phyloP scores from a whole-genome alignment of 106 monocot species.

The Iris macrosiphon region DNA sequence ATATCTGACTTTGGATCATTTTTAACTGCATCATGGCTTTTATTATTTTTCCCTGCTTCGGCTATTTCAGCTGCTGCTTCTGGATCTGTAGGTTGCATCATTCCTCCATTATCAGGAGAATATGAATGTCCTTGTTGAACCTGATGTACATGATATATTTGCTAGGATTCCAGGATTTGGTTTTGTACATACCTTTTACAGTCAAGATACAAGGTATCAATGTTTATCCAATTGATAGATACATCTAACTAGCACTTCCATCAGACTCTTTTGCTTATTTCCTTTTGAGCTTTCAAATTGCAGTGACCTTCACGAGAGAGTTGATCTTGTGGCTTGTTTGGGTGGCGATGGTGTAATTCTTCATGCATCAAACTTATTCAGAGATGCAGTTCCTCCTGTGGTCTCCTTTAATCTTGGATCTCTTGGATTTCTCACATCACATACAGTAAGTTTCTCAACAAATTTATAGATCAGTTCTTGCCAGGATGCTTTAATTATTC shows the following conservation, averaged over 20 bases:
- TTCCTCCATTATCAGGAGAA: slow-evolving; percentile 87
- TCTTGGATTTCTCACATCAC: slow-evolving; percentile 96
- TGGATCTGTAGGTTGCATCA: slow-evolving; percentile 67
- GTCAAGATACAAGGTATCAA: slow-evolving; percentile 87
- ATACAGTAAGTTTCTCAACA: slow-evolving; percentile 48
- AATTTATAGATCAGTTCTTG: background rate
- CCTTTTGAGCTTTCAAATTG: slow-evolving; percentile 11
- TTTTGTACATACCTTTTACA: slow-evolving; percentile 96
- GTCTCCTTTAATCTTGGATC: slow-evolving; percentile 99
- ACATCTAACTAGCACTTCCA: background rate
- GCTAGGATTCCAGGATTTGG: slow-evolving; percentile 96
- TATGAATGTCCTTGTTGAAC: slow-evolving; percentile 98
- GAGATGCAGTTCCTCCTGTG: slow-evolving; percentile 94
- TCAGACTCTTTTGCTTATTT: background rate
- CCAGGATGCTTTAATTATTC: background rate
- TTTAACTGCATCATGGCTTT: background rate
- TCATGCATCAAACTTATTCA: slow-evolving; percentile 96
- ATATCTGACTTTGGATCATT: no score
- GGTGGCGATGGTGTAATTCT: slow-evolving; percentile 99
- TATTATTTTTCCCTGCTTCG: slow-evolving; percentile 8
- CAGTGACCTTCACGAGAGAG: slow-evolving; percentile 99
- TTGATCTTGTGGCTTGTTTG: slow-evolving; percentile 96
- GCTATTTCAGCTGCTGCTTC: slow-evolving; percentile 17
- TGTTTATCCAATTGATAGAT: slow-evolving; percentile 6
- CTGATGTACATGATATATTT: slow-evolving; percentile 94